Conservation (phyloP, 2,329 filamentous ascomycete species). For the Colletotrichum filicis region DNA sequence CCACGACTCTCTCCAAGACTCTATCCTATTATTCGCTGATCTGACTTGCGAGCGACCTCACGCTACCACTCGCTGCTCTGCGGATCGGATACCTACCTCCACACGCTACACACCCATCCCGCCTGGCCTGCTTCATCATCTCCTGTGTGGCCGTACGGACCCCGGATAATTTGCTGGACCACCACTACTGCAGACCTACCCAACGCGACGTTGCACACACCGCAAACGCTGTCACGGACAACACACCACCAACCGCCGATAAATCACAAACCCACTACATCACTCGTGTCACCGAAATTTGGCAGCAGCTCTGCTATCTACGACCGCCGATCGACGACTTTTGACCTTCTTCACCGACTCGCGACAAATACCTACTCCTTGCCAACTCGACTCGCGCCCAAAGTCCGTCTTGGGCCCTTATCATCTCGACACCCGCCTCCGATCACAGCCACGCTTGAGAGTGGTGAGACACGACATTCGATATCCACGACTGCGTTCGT, state of each 20-base stretch:
- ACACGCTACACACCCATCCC: no score
- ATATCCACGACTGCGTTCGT: neutral
- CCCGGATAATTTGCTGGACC: neutral
- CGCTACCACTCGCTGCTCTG: neutral
- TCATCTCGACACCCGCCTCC: neutral
- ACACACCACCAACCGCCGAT: constrained; percentile 19
- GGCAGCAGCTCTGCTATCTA: neutral
- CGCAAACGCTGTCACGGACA: constrained; percentile 1
- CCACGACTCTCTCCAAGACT: neutral
- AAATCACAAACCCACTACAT: neutral
- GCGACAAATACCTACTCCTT: neutral
- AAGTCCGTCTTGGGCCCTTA: neutral
- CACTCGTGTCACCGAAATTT: neutral
- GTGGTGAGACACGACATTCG: neutral
- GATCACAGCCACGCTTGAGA: neutral
- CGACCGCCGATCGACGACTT: neutral
- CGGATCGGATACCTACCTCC: neutral
- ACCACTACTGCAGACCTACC: constrained; percentile 16
- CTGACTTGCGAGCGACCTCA: neutral
- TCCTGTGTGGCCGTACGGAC: neutral
- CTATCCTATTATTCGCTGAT: constrained; percentile 1
- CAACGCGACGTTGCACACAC: constrained; percentile 22
- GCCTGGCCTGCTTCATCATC: no score
- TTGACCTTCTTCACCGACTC: neutral
- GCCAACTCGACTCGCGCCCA: neutral